Percentiles rank a stretch among this genome's conserved stretches.
These are phyloP conservation scores for Pecoramyces ruminantium DNA, from an alignment of 192 early-diverging fungal species.

Conservation along the genomic window DNA sequence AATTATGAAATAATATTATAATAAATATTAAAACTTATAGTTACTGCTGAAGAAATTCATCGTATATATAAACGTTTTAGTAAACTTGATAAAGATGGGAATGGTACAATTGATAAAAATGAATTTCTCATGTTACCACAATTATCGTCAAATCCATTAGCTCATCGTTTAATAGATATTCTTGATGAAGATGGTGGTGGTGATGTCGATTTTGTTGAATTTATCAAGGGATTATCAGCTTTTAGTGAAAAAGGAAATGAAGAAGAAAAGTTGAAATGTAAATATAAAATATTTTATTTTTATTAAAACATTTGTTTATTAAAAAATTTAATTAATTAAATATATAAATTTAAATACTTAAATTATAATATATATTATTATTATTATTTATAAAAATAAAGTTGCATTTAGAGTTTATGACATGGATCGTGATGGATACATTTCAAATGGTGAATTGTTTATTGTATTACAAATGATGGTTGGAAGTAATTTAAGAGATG, in stretches of 20 bases:
- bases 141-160: conserved; percentile 94
- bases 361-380: too few relatives aligned
- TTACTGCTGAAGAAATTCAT: conserved; percentile 87
- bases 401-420: conserved; percentile 99
- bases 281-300: conserved; percentile 12
- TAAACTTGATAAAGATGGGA: conserved; percentile 81
- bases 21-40: conserved; percentile 8
- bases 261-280: conserved; percentile 87
- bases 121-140: conserved; percentile 95
- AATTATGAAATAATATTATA: too few relatives aligned
- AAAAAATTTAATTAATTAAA: too few relatives aligned
- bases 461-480: conserved; percentile 99
- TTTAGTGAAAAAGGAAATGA: conserved; percentile 91
- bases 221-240: conserved; percentile 82
- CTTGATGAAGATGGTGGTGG: conserved; percentile 97
- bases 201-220: conserved; percentile 98
- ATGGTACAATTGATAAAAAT: conserved; percentile 91
- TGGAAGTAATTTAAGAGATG: conserved; percentile 85
- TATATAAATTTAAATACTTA: too few relatives aligned
- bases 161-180: conserved; percentile 84
- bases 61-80: conserved; percentile 95
- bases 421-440: conserved; percentile 95
- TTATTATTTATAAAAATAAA: too few relatives aligned
- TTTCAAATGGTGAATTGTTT: conserved; percentile 98
- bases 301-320: too few relatives aligned